Evolutionary conservation across 2,329 filamentous ascomycete species (phyloP).

Genomic region (Tolypocladium amazonense): DNA sequence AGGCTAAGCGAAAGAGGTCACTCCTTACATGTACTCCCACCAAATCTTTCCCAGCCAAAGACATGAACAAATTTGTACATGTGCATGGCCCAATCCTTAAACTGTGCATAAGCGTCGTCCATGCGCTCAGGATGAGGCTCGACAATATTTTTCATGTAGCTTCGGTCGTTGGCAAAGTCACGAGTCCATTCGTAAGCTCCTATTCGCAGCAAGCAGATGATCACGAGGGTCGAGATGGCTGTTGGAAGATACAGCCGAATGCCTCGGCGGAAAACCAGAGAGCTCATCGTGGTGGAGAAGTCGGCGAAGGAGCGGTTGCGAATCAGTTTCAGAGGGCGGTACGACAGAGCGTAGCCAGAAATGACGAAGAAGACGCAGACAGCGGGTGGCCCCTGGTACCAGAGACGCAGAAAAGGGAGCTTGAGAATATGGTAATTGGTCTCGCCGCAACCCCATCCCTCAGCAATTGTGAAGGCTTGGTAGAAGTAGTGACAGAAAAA

Average conservation of each 20-base stretch:
- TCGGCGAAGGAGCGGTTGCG: conserved; percentile 25
- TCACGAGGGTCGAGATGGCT: conserved; percentile 36
- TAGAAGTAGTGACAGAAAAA: conserved; percentile 48
- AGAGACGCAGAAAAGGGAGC: conserved; percentile 41
- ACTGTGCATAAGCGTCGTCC: conserved; percentile 25
- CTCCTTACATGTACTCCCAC: conserved; percentile 31
- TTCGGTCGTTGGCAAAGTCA: conserved; percentile 30
- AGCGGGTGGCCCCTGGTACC: conserved; percentile 44
- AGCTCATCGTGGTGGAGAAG: conserved; percentile 34
- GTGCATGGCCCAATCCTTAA: conserved; percentile 33
- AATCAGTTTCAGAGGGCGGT: conserved; percentile 38
- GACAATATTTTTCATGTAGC: conserved; percentile 35
- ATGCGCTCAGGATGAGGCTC: conserved; percentile 35
- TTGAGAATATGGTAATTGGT: conserved; percentile 36
- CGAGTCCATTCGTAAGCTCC: conserved; percentile 39
- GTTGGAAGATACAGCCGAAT: conserved; percentile 42
- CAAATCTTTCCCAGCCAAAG: conserved; percentile 38
- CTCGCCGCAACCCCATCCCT: conserved; percentile 35
- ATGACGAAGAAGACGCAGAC: conserved; percentile 54
- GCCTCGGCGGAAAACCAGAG: conserved; percentile 39
- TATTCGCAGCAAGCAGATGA: conserved; percentile 30
- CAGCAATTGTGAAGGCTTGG: conserved; percentile 39
- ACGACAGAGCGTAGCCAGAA: conserved; percentile 48
- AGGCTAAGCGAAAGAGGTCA: background rate
- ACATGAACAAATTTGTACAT: conserved; percentile 41